Percentiles rank a stretch among this genome's conserved stretches.
Conservation (phyloP, 345 rosid genomes). For the Mercurialis annua region DNA sequence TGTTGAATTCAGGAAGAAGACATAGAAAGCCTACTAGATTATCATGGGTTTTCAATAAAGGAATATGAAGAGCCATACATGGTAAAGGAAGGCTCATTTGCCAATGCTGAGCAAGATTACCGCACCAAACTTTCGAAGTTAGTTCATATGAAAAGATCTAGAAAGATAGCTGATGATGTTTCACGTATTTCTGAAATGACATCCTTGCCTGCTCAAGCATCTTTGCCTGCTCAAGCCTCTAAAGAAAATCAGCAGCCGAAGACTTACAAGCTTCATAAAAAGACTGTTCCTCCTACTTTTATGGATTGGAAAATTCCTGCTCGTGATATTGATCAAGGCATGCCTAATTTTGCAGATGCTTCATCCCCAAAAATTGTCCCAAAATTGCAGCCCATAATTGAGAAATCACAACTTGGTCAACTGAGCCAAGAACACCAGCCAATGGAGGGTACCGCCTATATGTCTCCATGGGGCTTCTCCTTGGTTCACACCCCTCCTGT, state of each 20-base stretch:
- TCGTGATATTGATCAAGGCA: constrained; percentile 41
- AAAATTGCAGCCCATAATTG: constrained; percentile 25
- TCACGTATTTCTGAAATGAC: constrained; percentile 31
- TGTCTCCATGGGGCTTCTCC: constrained; percentile 37
- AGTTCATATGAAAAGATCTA: constrained; percentile 71
- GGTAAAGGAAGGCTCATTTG: constrained; percentile 87
- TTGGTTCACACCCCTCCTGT: constrained; percentile 36
- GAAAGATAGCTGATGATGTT: constrained; percentile 64
- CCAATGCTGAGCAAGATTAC: constrained; percentile 69
- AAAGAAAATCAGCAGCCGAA: constrained; percentile 33
- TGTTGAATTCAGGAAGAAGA: constrained; percentile 70
- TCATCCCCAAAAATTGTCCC: constrained; percentile 37
- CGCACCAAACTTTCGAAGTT: constrained; percentile 81
- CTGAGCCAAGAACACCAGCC: constrained; percentile 30
- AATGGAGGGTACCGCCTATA: constrained; percentile 29
- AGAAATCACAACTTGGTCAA: constrained; percentile 32
- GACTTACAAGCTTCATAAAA: constrained; percentile 27
- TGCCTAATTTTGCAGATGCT: constrained; percentile 36
- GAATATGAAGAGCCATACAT: constrained; percentile 88
- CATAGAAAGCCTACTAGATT: constrained; percentile 54
- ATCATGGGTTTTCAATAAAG: constrained; percentile 72
- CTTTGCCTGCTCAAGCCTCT: constrained; percentile 27
- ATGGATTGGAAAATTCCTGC: constrained; percentile 32
- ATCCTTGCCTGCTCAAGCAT: constrained; percentile 31
- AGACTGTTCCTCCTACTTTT: constrained; percentile 25